Evolutionary conservation across 2,329 filamentous ascomycete genomes (phyloP), one percentile per base, ranked within the genome.

Genomic region (Mycogone perniciosa): DNA sequence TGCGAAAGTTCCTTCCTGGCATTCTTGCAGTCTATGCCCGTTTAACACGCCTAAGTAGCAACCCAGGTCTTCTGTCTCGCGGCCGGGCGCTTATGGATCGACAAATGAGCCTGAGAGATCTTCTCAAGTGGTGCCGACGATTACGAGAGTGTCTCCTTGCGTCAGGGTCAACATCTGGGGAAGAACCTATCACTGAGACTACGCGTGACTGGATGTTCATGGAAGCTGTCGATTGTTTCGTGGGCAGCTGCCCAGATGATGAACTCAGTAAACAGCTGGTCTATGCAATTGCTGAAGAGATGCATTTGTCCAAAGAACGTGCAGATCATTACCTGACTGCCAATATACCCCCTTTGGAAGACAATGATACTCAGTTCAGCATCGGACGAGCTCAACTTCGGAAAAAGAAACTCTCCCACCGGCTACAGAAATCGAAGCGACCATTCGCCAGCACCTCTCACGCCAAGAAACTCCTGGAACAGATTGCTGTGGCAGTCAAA

Each of bases 201-300:
- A 81, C 81, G 1, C 76, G 81, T 57, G 86, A 96, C 61, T 83
- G 86, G 60, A 95, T 97, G 68, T 96, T 96, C 62, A 81, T 96
- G 71, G 93, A 99, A 64, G 88, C 90, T 1, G 78, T 93, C 47
- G 93, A 99, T 67, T 95, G 91, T 63, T 97, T 99, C 66, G 84
- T 89, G 39, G 88, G 88, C 48, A 89, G 86, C 63, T 74, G 93
- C 42, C 85, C 86, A 7, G 85, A 85, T 51, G 76, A 77, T 31
- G 74, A 79, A 9, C 71, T 83, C 31, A 81, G 83, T 45, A 71
- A 73, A 43, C 69, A 74, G 4, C 71, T 95, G 31, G 80, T 86
- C 40, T 74, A 77, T 44, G 80, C 79, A 41, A 89, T 97, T 54
- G 91, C 91, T 1, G 84, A 95, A 68, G 86, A 90, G 60, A 85